These are phyloP conservation scores for Entomophthora muscae DNA, from an alignment of 371 early-diverging fungal species.

Conservation along the genomic window DNA sequence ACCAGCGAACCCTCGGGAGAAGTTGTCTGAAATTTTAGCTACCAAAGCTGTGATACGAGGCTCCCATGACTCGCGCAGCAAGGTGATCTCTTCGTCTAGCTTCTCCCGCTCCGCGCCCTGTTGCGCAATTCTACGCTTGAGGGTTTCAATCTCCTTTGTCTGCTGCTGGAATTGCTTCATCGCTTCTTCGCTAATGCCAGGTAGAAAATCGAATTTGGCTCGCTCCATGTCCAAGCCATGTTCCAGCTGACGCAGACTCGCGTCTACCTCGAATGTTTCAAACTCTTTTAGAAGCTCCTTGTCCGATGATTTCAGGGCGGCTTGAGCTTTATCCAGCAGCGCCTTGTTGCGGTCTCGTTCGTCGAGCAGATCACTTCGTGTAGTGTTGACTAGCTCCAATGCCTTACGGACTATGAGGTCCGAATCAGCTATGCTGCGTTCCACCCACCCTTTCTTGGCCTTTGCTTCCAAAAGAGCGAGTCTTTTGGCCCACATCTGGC, in stretches of 20 bases:
- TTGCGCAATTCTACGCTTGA: constrained; percentile 17
- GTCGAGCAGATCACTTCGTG: not conserved
- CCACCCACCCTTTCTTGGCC: not conserved
- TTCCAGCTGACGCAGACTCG: constrained; percentile 21
- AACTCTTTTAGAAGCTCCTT: constrained; percentile 29
- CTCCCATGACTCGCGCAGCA: constrained; percentile 38
- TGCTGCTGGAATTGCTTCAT: constrained; percentile 47
- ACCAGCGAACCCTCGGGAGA: constrained; percentile 53
- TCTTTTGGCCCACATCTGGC: not conserved
- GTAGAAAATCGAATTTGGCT: constrained; percentile 26
- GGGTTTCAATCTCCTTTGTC: constrained; percentile 23
- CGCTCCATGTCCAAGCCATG: constrained; percentile 26
- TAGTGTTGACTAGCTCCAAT: not conserved
- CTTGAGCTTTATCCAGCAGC: constrained; percentile 22
- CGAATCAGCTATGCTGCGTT: not conserved
- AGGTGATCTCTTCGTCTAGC: constrained; percentile 17
- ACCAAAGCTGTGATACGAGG: constrained; percentile 37
- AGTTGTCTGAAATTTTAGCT: constrained; percentile 37
- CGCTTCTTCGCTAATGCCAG: constrained; percentile 25
- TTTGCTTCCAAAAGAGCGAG: not conserved
- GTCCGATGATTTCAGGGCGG: constrained; percentile 18
- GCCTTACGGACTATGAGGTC: not conserved
- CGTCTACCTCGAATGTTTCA: constrained; percentile 18
- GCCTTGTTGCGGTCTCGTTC: not conserved
- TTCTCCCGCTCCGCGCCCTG: constrained; percentile 15